Conservation (phyloP, 805 yeast species). For the Pichia heedii region DNA sequence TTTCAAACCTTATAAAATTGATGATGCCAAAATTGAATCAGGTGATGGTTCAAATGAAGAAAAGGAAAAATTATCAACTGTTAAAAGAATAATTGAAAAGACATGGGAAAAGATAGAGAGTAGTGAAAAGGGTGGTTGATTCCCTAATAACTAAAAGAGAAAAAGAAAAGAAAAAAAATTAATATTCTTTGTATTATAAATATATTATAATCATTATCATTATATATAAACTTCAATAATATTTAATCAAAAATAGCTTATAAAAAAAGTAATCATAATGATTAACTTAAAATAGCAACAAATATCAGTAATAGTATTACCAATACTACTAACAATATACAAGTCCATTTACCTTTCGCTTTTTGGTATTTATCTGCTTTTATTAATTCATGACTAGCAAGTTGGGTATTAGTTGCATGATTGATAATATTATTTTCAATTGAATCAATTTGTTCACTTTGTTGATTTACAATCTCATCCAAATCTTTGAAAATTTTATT, state of each 20-base stretch:
- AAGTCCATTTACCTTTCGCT: conserved; percentile 62
- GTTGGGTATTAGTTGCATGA: conserved; percentile 53
- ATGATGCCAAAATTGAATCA: conserved; percentile 20
- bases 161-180: not conserved
- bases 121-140: conserved; percentile 45
- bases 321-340: conserved; percentile 52
- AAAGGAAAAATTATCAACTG: conserved; percentile 24
- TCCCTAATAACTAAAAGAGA: not conserved
- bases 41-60: conserved; percentile 14
- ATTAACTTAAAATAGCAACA: conserved; percentile 41
- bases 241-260: not conserved
- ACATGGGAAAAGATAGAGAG: conserved; percentile 37
- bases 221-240: too few species aligned
- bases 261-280: too few species aligned
- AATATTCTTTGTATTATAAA: not conserved
- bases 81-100: conserved; percentile 42
- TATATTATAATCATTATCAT: too few species aligned
- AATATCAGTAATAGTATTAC: conserved; percentile 51
- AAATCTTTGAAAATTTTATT: conserved; percentile 79
- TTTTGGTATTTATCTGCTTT: conserved; percentile 73
- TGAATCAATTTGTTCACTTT: conserved; percentile 76
- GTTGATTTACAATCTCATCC: conserved; percentile 70
- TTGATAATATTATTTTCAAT: conserved; percentile 71
- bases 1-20: conserved; percentile 32
- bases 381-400: conserved; percentile 59